Evolutionary conservation across 225 moss, liverwort and hornwort species (phyloP).

Genomic region (Marchantia paleacea): DNA sequence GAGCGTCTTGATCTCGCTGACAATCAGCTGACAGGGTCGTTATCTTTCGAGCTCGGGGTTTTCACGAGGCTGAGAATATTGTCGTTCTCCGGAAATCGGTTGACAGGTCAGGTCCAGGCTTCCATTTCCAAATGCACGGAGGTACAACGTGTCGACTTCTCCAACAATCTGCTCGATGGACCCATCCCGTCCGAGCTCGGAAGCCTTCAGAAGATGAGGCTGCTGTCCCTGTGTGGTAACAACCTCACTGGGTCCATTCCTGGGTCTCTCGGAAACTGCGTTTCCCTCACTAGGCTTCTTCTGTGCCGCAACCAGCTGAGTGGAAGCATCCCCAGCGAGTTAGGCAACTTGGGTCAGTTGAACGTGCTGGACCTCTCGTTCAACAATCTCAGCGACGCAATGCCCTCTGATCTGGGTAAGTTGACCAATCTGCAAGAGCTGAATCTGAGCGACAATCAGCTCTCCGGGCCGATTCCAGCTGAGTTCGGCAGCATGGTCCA

Average conservation of each 20-base stretch:
- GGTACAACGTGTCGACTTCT: slow-evolving; percentile 24
- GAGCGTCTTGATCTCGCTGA: slow-evolving; percentile 30
- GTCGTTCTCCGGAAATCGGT: slow-evolving; percentile 31
- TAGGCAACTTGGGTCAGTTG: slow-evolving; percentile 15
- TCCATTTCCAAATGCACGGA: slow-evolving; percentile 28
- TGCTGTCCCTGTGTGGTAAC: slow-evolving; percentile 40
- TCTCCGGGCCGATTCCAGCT: slow-evolving; percentile 16
- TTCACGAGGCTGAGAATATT: slow-evolving; percentile 28
- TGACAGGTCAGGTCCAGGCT: slow-evolving; percentile 32
- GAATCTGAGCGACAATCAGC: background rate
- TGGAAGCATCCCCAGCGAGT: slow-evolving; percentile 14
- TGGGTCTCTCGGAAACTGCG: slow-evolving; percentile 26
- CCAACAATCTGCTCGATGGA: slow-evolving; percentile 34
- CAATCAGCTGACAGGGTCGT: slow-evolving; percentile 38
- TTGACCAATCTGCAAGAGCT: background rate
- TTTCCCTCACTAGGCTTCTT: background rate
- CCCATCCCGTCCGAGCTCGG: slow-evolving; percentile 33
- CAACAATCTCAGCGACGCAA: slow-evolving; percentile 10
- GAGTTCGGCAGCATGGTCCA: background rate
- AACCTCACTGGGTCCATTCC: slow-evolving; percentile 31
- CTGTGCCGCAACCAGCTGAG: background rate
- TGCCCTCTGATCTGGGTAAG: slow-evolving; percentile 16
- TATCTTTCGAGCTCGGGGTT: slow-evolving; percentile 35
- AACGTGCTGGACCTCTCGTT: slow-evolving; percentile 22
- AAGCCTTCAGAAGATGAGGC: slow-evolving; percentile 34